A percentile compares a stretch with the other conserved stretches of the same genome.
Evolutionary conservation across 345 rosid species (phyloP).

Genomic region (Moricandia arvensis): DNA sequence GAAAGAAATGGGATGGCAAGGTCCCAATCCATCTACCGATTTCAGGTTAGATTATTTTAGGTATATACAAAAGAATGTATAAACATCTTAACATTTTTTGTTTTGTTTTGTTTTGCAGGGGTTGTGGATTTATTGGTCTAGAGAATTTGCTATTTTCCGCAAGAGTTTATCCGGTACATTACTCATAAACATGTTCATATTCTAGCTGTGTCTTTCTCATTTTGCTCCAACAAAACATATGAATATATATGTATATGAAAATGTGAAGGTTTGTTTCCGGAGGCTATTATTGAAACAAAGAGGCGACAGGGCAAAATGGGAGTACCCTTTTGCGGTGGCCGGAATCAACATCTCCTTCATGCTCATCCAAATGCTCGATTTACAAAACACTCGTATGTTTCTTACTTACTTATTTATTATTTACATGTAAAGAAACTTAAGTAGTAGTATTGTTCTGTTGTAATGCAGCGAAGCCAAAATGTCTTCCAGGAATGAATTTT

Average conservation of each 20-base stretch:
- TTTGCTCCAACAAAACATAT: not conserved
- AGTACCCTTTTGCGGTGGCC: slow-evolving; percentile 97
- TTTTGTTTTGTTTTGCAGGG: slow-evolving; percentile 55
- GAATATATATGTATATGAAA: slow-evolving; percentile 40
- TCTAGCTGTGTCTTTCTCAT: not conserved
- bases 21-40: slow-evolving; percentile 96
- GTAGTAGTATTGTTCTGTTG: not conserved
- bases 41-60: no score
- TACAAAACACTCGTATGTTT: slow-evolving; percentile 54
- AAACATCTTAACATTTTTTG: not conserved
- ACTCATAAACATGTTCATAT: slow-evolving; percentile 12
- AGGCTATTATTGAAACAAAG: slow-evolving; percentile 88
- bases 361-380: slow-evolving; percentile 94
- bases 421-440: no score
- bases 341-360: slow-evolving; percentile 92
- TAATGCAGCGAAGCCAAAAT: slow-evolving; percentile 71
- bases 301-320: slow-evolving; percentile 87
- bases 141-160: slow-evolving; percentile 91
- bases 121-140: slow-evolving; percentile 83
- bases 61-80: no score
- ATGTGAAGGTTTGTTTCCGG: slow-evolving; percentile 89
- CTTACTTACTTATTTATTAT: not conserved
- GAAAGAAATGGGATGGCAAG: slow-evolving; percentile 99
- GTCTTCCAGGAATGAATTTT: slow-evolving; percentile 72
- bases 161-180: slow-evolving; percentile 71